Evolutionary conservation across 2,329 filamentous ascomycete species (phyloP).

Genomic region (Clarireedia hainanense): DNA sequence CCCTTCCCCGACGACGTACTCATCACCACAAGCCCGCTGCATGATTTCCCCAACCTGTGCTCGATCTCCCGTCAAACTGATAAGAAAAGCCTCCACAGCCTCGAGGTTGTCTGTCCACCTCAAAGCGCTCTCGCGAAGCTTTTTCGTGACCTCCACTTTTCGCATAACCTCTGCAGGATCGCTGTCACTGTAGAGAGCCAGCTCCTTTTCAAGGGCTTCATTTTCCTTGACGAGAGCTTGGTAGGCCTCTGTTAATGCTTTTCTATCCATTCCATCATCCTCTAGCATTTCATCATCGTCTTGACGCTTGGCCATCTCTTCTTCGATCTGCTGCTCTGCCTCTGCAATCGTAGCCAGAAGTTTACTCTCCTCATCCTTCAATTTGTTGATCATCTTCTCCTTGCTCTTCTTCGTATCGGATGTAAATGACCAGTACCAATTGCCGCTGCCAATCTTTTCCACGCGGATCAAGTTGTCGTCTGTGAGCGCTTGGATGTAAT

Average conservation of each 20-base stretch:
- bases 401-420: conserved; percentile 45
- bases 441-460: conserved; percentile 63
- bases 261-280: conserved; percentile 21
- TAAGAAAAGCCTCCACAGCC: conserved; percentile 24
- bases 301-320: conserved; percentile 30
- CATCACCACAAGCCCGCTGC: conserved; percentile 36
- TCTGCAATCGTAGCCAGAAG: conserved; percentile 28
- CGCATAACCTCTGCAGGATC: conserved; percentile 26
- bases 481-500: conserved; percentile 53
- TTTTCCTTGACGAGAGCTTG: conserved; percentile 23
- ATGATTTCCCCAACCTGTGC: conserved; percentile 31
- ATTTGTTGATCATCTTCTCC: conserved; percentile 30
- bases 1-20: conserved; percentile 40
- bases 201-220: conserved; percentile 25
- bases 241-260: conserved; percentile 23
- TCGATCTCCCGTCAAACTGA: conserved; percentile 26
- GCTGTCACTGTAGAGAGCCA: conserved; percentile 26
- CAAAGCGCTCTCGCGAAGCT: conserved; percentile 23
- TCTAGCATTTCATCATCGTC: conserved; percentile 29
- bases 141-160: conserved; percentile 25
- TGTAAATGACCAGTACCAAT: conserved; percentile 65
- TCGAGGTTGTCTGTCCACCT: conserved; percentile 30
- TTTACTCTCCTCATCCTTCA: conserved; percentile 31
- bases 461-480: conserved; percentile 55
- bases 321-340: conserved; percentile 28